A percentile compares a stretch with the other conserved stretches of the same genome.
These are phyloP conservation scores for Paspalum vaginatum DNA, from an alignment of 176 grass and related monocot species.

Conservation along the genomic window DNA sequence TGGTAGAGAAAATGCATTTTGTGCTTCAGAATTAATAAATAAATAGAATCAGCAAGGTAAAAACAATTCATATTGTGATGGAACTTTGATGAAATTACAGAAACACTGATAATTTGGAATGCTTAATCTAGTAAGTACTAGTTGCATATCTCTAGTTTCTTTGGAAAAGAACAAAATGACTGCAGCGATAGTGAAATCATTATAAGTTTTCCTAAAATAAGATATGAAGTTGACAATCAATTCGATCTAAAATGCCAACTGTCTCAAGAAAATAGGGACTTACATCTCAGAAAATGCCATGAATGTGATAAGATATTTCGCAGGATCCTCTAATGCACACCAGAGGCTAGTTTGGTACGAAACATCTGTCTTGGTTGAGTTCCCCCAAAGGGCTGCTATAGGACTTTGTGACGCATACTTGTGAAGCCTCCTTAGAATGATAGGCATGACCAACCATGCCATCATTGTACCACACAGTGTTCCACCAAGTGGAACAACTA, in stretches of 20 bases:
- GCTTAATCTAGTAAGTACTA: slow-evolving; percentile 3
- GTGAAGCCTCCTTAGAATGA: slow-evolving; percentile 77
- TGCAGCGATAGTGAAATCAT: background rate
- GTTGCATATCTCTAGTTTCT: background rate
- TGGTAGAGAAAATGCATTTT: slow-evolving; percentile 11
- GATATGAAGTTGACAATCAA: slow-evolving; percentile 1
- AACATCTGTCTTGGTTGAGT: slow-evolving; percentile 49
- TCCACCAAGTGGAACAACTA: slow-evolving; percentile 72
- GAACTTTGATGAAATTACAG: slow-evolving; percentile 34
- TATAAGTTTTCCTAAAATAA: slow-evolving; percentile 4
- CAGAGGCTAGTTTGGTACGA: slow-evolving; percentile 85
- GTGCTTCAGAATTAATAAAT: background rate
- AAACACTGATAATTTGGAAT: slow-evolving; percentile 24
- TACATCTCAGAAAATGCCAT: slow-evolving; percentile 96
- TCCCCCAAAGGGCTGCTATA: slow-evolving; percentile 61
- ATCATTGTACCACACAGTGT: slow-evolving; percentile 67
- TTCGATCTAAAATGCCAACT: slow-evolving; percentile 12
- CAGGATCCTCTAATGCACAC: slow-evolving; percentile 88
- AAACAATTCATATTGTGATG: slow-evolving; percentile 10
- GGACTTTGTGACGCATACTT: slow-evolving; percentile 70
- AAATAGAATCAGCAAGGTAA: slow-evolving; percentile 3
- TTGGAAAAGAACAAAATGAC: slow-evolving; percentile 22
- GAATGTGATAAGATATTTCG: slow-evolving; percentile 96
- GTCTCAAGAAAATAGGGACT: slow-evolving; percentile 31
- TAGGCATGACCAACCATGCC: slow-evolving; percentile 94